A percentile compares a stretch with the other conserved stretches of the same genome.
Evolutionary conservation across 2,329 filamentous ascomycete species (phyloP).

Genomic region (Arthrobotrys iridis): DNA sequence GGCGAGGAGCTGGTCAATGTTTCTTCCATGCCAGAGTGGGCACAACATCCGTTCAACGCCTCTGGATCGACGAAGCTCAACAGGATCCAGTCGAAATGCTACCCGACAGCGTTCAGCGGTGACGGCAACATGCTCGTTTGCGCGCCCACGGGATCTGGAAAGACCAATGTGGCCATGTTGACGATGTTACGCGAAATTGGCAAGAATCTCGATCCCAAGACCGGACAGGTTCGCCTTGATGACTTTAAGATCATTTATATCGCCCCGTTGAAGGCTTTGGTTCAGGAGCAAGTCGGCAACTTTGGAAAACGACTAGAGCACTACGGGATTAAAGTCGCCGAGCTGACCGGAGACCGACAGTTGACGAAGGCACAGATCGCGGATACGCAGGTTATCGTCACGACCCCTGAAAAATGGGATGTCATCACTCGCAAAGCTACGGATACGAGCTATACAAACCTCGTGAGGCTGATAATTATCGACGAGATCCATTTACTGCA

Average conservation of each 20-base stretch:
- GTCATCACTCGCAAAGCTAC: conserved; percentile 98
- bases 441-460: conserved; percentile 93
- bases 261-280: conserved; percentile 91
- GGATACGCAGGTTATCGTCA: conserved; percentile 97
- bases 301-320: conserved; percentile 90
- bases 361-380: conserved; percentile 98
- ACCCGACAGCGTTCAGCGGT: conserved; percentile 85
- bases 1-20: conserved; percentile 82
- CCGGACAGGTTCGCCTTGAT: conserved; percentile 93
- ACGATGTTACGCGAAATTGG: conserved; percentile 95
- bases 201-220: conserved; percentile 87
- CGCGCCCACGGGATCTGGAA: conserved; percentile 94
- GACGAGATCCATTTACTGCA: conserved; percentile 98
- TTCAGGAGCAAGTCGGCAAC: conserved; percentile 98
- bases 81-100: conserved; percentile 94
- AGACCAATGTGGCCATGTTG: conserved; percentile 98
- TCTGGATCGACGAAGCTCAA: conserved; percentile 87
- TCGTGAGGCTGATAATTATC: conserved; percentile 95
- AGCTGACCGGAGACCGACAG: conserved; percentile 95
- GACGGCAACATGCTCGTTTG: conserved; percentile 99
- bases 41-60: conserved; percentile 75
- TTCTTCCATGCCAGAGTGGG: conserved; percentile 91
- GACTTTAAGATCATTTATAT: conserved; percentile 99
- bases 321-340: conserved; percentile 91
- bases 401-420: conserved; percentile 98